phyloP scores from a whole-genome alignment of 192 early-diverging fungal species.

The Lobosporangium transversale region DNA sequence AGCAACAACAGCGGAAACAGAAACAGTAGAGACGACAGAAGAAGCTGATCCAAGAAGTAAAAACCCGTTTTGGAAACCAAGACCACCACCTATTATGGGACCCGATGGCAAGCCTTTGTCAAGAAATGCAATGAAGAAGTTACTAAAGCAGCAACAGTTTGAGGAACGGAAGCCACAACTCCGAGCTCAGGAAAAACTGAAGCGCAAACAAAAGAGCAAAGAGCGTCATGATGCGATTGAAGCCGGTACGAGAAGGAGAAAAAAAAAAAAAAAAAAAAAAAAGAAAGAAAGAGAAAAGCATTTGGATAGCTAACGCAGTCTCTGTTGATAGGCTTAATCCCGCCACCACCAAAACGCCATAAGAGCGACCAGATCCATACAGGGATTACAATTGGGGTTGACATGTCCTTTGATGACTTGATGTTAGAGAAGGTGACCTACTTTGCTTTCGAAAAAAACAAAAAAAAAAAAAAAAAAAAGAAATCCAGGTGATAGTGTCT shows the following conservation, averaged over 20 bases:
- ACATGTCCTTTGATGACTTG: slow-evolving; percentile 80
- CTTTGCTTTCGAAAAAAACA: no score
- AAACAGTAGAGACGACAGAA: not conserved
- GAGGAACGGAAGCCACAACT: slow-evolving; percentile 55
- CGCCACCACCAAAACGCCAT: slow-evolving; percentile 52
- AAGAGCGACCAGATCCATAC: slow-evolving; percentile 61
- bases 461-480: no score
- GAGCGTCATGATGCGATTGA: slow-evolving; percentile 62
- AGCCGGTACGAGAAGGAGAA: slow-evolving; percentile 21
- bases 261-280: not conserved
- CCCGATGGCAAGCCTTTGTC: slow-evolving; percentile 58
- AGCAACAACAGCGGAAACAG: not conserved
- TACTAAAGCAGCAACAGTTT: slow-evolving; percentile 72
- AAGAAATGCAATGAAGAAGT: slow-evolving; percentile 79
- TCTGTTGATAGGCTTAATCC: slow-evolving; percentile 43
- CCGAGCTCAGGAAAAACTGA: slow-evolving; percentile 57
- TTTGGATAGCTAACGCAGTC: no score
- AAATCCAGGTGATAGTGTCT: no score
- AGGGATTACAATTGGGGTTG: slow-evolving; percentile 74
- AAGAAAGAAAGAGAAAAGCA: not conserved
- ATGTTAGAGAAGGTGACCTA: slow-evolving; percentile 75
- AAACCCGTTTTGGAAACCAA: slow-evolving; percentile 50
- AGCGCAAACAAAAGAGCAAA: slow-evolving; percentile 58
- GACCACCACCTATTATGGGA: slow-evolving; percentile 39
- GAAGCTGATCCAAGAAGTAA: not conserved